Evolutionary conservation across 2,329 filamentous ascomycete genomes (phyloP).

Genomic region (Talaromyces sp.): DNA sequence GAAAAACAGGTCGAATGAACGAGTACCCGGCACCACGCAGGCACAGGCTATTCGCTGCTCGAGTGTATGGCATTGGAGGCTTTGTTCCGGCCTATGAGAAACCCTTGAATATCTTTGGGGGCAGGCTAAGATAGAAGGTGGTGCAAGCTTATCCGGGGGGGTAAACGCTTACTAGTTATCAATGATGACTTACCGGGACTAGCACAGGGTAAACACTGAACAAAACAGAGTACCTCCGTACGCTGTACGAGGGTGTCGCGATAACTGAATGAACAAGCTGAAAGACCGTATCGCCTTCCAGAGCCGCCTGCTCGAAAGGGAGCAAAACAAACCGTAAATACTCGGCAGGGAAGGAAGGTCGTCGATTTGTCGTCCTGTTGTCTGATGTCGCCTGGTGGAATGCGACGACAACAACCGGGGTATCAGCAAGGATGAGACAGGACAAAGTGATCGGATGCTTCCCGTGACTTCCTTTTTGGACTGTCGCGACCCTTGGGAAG

Average conservation of each 20-base stretch:
- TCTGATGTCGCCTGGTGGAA: neutral
- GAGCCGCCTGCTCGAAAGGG: neutral
- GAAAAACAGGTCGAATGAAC: constrained; percentile 9
- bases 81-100: constrained; percentile 1
- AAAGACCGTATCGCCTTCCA: constrained; percentile 1
- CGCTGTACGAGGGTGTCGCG: neutral
- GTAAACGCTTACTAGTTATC: neutral
- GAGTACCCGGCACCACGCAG: constrained; percentile 26
- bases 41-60: constrained; percentile 26
- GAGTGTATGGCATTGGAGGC: neutral
- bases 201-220: neutral
- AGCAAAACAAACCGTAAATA: neutral
- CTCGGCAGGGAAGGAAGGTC: neutral
- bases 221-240: neutral
- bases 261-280: neutral
- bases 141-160: neutral
- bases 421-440: neutral
- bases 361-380: neutral
- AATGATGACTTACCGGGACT: constrained; percentile 5
- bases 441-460: neutral
- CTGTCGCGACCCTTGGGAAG: constrained; percentile 7
- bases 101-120: neutral
- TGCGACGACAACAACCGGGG: neutral
- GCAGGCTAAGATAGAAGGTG: constrained; percentile 1
- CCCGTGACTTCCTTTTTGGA: constrained; percentile 5